Percentiles rank a stretch among this genome's conserved stretches.
Conservation (phyloP, 768 basidiomycete species). For the Kwoniella mangroviensis region DNA sequence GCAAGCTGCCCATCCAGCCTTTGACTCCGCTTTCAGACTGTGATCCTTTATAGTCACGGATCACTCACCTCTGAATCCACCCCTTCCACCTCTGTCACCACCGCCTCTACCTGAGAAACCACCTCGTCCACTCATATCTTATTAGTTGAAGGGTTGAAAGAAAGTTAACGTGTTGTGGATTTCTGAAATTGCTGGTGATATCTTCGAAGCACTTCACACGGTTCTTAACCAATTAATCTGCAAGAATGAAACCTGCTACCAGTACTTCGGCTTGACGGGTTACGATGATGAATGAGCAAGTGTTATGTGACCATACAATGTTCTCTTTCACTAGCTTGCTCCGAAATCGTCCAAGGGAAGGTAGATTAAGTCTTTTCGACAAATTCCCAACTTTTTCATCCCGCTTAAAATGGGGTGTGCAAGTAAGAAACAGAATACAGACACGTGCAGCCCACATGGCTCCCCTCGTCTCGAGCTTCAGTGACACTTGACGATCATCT, state of each 20-base stretch:
- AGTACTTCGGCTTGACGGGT: no score
- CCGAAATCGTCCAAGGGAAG: no score
- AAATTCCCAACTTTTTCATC: neutral
- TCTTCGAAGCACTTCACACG: neutral
- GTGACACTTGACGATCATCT: neutral
- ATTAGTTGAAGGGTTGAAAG: neutral
- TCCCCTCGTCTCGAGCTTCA: neutral
- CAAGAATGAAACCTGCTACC: no score
- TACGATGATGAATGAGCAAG: no score
- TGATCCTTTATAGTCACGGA: no score
- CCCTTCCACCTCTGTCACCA: conserved; percentile 25
- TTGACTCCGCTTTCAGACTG: no score
- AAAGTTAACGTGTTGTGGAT: neutral
- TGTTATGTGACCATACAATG: no score
- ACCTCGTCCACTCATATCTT: conserved; percentile 49
- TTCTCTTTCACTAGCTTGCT: no score
- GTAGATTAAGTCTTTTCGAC: neutral
- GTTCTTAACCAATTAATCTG: no score
- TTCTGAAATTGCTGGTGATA: neutral
- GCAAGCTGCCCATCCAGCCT: no score
- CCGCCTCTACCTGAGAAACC: conserved; percentile 51
- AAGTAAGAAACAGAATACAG: neutral
- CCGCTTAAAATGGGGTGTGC: neutral
- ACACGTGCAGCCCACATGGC: neutral
- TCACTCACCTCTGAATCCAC: conserved; percentile 38